Evolutionary conservation across 106 monocot species (phyloP).

Genomic region (Allium sativum): DNA sequence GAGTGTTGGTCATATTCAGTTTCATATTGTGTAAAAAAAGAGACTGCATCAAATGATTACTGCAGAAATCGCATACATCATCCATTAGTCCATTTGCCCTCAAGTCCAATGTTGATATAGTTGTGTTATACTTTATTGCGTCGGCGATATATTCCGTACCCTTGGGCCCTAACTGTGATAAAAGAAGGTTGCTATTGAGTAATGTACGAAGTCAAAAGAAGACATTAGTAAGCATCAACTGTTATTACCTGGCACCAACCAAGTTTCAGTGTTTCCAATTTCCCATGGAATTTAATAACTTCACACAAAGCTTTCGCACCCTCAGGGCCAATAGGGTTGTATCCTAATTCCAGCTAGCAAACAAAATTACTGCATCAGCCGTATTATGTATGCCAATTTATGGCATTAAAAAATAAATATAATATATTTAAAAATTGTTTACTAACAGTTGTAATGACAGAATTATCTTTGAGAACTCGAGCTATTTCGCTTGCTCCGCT

Average conservation of each 20-base stretch:
- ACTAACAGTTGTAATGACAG: conserved; percentile 80
- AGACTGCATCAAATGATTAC: too few relatives aligned
- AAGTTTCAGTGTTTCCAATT: conserved; percentile 87
- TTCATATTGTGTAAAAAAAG: too few relatives aligned
- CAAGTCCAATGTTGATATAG: conserved; percentile 74
- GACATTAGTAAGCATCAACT: too few relatives aligned
- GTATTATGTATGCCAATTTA: neutral
- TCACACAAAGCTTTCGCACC: conserved; percentile 76
- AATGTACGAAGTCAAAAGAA: neutral
- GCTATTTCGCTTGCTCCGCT: conserved; percentile 68
- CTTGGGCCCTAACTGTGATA: conserved; percentile 65
- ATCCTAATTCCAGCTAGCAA: conserved; percentile 83
- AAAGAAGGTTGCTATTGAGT: neutral
- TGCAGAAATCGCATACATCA: conserved; percentile 40
- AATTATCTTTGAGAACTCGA: conserved; percentile 79
- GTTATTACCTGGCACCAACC: conserved; percentile 93
- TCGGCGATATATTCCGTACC: conserved; percentile 88
- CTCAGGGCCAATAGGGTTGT: conserved; percentile 95
- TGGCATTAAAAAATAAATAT: too few relatives aligned
- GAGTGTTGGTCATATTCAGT: too few relatives aligned
- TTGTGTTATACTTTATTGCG: conserved; percentile 96
- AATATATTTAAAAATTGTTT: neutral
- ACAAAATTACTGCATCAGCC: neutral
- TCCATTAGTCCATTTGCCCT: conserved; percentile 94
- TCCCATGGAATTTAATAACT: conserved; percentile 91